phyloP scores from a whole-genome alignment of 108 stramenopile species.

The Phaeodactylum tricornutum region DNA sequence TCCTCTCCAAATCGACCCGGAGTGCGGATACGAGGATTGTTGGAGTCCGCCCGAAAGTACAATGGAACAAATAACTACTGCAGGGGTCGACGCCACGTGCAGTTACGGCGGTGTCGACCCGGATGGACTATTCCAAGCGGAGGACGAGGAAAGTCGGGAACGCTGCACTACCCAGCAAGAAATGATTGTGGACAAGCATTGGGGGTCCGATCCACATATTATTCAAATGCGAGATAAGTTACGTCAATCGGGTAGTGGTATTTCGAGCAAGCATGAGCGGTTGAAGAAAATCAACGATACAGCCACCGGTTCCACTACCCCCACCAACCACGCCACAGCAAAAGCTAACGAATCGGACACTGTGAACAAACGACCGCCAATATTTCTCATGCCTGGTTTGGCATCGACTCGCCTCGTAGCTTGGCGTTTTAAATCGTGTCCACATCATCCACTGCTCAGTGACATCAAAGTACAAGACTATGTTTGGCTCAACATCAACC shows the following conservation, averaged over 20 bases:
- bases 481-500: constrained; percentile 76
- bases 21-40: constrained; percentile 1
- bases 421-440: constrained; percentile 71
- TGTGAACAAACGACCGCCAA: constrained; percentile 50
- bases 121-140: neutral
- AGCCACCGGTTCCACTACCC: too few species aligned
- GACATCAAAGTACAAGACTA: constrained; percentile 82
- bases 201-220: constrained; percentile 57
- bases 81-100: neutral
- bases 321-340: constrained; percentile 1
- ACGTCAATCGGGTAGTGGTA: constrained; percentile 18
- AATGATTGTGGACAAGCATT: constrained; percentile 58
- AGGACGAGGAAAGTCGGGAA: neutral
- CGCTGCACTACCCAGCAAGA: neutral
- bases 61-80: constrained; percentile 1
- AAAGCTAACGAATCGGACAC: constrained; percentile 13
- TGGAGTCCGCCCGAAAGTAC: neutral
- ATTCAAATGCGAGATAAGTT: constrained; percentile 61
- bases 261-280: constrained; percentile 13
- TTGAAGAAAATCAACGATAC: too few species aligned
- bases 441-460: constrained; percentile 28
- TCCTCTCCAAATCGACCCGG: constrained; percentile 5
- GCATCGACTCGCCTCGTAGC: constrained; percentile 75
- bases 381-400: constrained; percentile 76
- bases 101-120: neutral